These are phyloP conservation scores for Penicillium fimorum DNA, from an alignment of 495 filamentous ascomycete genomes.

Conservation along the genomic window DNA sequence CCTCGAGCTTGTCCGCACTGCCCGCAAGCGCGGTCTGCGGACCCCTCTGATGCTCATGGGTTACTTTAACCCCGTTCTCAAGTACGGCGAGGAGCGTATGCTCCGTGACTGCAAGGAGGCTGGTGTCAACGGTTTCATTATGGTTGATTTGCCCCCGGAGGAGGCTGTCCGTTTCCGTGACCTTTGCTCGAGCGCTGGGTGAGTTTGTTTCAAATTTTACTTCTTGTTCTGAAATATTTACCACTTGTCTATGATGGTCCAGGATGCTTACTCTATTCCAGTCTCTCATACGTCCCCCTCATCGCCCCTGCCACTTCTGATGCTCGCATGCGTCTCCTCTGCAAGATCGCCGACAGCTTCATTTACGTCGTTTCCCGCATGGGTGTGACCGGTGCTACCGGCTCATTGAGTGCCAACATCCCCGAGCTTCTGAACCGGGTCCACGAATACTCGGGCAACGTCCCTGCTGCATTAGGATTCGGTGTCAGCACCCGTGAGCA, in stretches of 20 bases:
- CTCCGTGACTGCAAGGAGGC: slow-evolving; percentile 80
- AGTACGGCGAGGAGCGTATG: slow-evolving; percentile 88
- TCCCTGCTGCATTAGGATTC: slow-evolving; percentile 89
- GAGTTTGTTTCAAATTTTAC: slow-evolving; percentile 26
- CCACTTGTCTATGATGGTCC: not conserved
- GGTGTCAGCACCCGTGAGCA: slow-evolving; percentile 95
- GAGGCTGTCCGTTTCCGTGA: slow-evolving; percentile 91
- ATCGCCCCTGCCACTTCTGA: slow-evolving; percentile 95
- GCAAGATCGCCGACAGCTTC: slow-evolving; percentile 96
- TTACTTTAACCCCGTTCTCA: slow-evolving; percentile 94
- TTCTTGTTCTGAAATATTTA: not conserved
- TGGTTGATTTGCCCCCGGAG: slow-evolving; percentile 95
- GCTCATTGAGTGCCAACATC: slow-evolving; percentile 73
- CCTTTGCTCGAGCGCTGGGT: slow-evolving; percentile 73
- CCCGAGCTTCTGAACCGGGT: slow-evolving; percentile 79
- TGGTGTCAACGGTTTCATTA: slow-evolving; percentile 94
- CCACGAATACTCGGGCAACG: slow-evolving; percentile 87
- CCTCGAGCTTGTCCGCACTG: slow-evolving; percentile 75
- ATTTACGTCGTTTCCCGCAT: slow-evolving; percentile 98
- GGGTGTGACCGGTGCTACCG: slow-evolving; percentile 91
- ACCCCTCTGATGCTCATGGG: slow-evolving; percentile 93
- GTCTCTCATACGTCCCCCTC: slow-evolving; percentile 90
- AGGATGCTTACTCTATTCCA: slow-evolving; percentile 22
- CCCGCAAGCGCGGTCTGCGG: slow-evolving; percentile 70
- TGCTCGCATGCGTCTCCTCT: slow-evolving; percentile 87